phyloP scores from a whole-genome alignment of 768 basidiomycete species.

The Cystoderma amianthinum region DNA sequence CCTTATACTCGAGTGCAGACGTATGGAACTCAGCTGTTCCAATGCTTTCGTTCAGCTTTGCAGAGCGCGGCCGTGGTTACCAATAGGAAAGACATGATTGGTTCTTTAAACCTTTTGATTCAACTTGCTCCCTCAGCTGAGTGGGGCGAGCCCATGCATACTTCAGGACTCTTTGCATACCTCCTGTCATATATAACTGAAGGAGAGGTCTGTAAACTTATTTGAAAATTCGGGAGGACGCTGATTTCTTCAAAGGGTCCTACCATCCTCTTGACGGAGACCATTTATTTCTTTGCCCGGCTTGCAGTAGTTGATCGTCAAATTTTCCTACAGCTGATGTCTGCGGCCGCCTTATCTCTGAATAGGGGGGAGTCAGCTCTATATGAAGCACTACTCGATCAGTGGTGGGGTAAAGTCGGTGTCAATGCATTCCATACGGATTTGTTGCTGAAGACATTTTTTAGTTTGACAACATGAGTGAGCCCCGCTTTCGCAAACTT shows the following conservation, averaged over 20 bases:
- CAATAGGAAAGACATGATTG: slow-evolving; percentile 62
- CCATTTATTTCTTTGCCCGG: slow-evolving; percentile 69
- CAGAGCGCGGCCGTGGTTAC: slow-evolving; percentile 35
- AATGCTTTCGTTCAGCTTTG: slow-evolving; percentile 46
- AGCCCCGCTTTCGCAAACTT: slow-evolving; percentile 79
- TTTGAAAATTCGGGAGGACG: too few species aligned
- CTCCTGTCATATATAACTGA: slow-evolving; percentile 54
- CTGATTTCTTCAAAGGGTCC: too few species aligned
- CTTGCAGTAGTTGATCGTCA: slow-evolving; percentile 59
- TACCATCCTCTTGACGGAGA: slow-evolving; percentile 52
- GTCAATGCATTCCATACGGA: background rate
- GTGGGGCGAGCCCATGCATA: slow-evolving; percentile 73
- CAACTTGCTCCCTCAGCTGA: slow-evolving; percentile 54
- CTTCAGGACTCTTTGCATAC: slow-evolving; percentile 64
- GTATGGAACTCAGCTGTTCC: slow-evolving; percentile 49
- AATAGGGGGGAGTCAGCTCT: slow-evolving; percentile 44
- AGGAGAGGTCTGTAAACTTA: slow-evolving; percentile 66
- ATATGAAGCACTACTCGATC: slow-evolving; percentile 64
- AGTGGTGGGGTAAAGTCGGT: slow-evolving; percentile 77
- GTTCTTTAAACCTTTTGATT: slow-evolving; percentile 48
- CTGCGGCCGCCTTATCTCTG: slow-evolving; percentile 45
- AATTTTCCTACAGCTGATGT: slow-evolving; percentile 67
- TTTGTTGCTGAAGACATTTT: background rate
- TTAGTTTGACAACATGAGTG: slow-evolving; percentile 89
- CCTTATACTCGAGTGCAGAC: slow-evolving; percentile 27